Evolutionary conservation across 768 basidiomycete genomes (phyloP).

Genomic region (Nidularia pulvinata): DNA sequence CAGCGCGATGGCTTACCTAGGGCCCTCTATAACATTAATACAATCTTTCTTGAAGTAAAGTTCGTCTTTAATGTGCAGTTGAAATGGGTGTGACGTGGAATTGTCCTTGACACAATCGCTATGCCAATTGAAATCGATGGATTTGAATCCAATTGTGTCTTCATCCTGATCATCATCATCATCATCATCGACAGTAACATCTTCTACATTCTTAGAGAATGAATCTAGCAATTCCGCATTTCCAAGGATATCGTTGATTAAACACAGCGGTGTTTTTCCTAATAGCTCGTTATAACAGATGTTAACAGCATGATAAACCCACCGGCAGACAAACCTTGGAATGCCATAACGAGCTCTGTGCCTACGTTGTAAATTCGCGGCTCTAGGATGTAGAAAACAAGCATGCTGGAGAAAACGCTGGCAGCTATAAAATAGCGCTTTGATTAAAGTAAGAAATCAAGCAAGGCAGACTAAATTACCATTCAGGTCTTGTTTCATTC

Average conservation of each 20-base stretch:
- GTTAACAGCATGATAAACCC: too few relatives aligned
- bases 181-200: too few relatives aligned
- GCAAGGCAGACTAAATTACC: conserved; percentile 9
- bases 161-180: too few relatives aligned
- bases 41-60: conserved; percentile 49
- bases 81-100: conserved; percentile 48
- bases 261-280: conserved; percentile 63
- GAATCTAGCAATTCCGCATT: conserved; percentile 47
- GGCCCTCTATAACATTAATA: conserved; percentile 60
- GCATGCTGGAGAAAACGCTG: conserved; percentile 44
- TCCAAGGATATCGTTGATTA: conserved; percentile 32
- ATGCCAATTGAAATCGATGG: too few relatives aligned
- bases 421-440: conserved; percentile 28
- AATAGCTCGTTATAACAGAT: background rate
- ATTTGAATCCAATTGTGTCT: conserved; percentile 30
- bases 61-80: conserved; percentile 50
- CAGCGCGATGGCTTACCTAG: conserved; percentile 41
- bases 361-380: conserved; percentile 40
- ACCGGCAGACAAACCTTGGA: too few relatives aligned
- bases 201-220: too few relatives aligned
- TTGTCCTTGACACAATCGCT: too few relatives aligned
- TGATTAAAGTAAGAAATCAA: background rate
- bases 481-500: conserved; percentile 16
- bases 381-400: conserved; percentile 61
- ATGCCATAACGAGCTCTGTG: too few relatives aligned